A percentile compares a stretch with the other conserved stretches of the same genome.
These are phyloP conservation scores for Leccinum subgranulosum DNA, from an alignment of 768 basidiomycete species.

Conservation along the genomic window DNA sequence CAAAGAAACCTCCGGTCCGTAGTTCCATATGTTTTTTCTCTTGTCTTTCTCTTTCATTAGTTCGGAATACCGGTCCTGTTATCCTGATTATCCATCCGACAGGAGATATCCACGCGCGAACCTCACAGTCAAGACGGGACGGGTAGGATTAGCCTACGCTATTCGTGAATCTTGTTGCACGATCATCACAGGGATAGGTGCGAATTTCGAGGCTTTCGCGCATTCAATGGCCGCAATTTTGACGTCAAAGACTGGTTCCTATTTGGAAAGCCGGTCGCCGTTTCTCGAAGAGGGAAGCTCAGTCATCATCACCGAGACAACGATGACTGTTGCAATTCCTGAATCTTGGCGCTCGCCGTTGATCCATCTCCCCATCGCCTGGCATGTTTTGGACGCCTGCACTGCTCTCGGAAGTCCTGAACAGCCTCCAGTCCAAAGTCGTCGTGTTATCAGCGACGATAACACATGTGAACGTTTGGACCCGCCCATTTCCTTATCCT, in stretches of 20 bases:
- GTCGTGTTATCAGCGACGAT: not conserved
- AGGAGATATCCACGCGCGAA: not conserved
- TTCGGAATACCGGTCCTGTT: slow-evolving; percentile 10
- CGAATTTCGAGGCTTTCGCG: not conserved
- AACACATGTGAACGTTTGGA: not conserved
- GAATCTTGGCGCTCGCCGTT: not conserved
- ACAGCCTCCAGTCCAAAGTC: not conserved
- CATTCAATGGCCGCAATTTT: not conserved
- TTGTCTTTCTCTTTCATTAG: not conserved
- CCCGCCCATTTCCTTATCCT: not conserved
- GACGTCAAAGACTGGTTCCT: not conserved
- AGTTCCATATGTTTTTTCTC: not conserved
- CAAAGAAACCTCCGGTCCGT: not conserved
- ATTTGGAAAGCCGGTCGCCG: slow-evolving; percentile 5
- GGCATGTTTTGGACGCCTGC: not conserved
- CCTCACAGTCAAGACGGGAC: slow-evolving; percentile 5
- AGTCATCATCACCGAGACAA: not conserved
- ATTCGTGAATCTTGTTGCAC: not conserved
- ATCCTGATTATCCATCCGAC: not conserved
- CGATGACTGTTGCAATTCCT: not conserved
- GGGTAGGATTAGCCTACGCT: not conserved
- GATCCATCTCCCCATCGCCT: not conserved
- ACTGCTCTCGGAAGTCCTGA: not conserved
- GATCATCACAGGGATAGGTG: not conserved
- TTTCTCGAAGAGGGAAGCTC: not conserved